Evolutionary conservation across 2,329 filamentous ascomycete species (phyloP).

Genomic region (Colletotrichum karsti): DNA sequence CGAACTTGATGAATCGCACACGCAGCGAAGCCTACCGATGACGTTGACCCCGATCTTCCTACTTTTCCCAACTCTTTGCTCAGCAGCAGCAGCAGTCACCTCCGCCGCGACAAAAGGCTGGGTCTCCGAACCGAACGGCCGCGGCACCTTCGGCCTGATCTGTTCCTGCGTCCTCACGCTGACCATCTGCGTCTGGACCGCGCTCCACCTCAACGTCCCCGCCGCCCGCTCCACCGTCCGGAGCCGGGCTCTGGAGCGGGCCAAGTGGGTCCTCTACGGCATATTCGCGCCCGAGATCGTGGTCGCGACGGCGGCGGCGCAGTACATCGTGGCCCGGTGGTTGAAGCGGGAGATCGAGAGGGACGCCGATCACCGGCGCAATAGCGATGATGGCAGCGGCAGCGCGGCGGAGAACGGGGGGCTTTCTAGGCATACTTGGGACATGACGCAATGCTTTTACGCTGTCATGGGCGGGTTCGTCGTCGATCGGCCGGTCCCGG

Average conservation of each 20-base stretch:
- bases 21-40: neutral
- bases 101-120: neutral
- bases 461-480: constrained; percentile 40
- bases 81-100: neutral
- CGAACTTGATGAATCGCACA: neutral
- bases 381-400: fast-evolving
- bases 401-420: neutral
- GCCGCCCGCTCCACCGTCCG: constrained; percentile 6
- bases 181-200: constrained; percentile 42
- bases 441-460: constrained; percentile 39
- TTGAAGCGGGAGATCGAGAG: constrained; percentile 20
- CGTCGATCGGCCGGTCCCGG: constrained; percentile 22
- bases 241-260: constrained; percentile 24
- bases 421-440: constrained; percentile 11
- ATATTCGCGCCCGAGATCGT: constrained; percentile 42
- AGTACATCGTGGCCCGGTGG: constrained; percentile 31
- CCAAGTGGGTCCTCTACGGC: constrained; percentile 38
- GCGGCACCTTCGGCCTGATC: constrained; percentile 40
- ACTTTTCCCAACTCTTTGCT: neutral
- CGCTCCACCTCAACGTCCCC: constrained; percentile 44
- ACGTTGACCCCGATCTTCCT: neutral
- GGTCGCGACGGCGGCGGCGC: constrained; percentile 37
- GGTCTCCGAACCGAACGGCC: constrained; percentile 32
- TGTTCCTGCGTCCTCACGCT: constrained; percentile 42
- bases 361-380: neutral